phyloP scores from a whole-genome alignment of 805 yeast species.

The Blastobotrys parvus region DNA sequence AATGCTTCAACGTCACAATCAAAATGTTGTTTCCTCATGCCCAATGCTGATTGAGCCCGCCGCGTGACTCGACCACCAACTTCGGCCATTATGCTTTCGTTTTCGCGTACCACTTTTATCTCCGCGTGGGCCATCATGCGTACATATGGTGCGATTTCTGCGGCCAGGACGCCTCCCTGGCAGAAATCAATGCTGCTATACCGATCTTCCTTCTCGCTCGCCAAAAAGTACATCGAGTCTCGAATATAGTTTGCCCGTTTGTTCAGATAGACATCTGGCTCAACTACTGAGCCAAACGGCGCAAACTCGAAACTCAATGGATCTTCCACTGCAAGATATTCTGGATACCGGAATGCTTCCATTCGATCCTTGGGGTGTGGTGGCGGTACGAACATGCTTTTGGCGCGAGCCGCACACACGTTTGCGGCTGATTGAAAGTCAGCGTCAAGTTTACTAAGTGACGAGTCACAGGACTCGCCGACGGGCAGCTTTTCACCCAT shows the following conservation, averaged over 20 bases:
- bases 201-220: neutral
- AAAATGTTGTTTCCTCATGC: slow-evolving; percentile 15
- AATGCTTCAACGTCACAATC: slow-evolving; percentile 11
- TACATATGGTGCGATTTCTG: slow-evolving; percentile 23
- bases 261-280: too few species aligned
- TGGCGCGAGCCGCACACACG: neutral
- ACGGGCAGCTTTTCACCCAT: neutral
- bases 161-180: slow-evolving; percentile 9
- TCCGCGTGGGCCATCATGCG: slow-evolving; percentile 26
- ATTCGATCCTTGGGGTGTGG: neutral
- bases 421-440: neutral
- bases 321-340: neutral
- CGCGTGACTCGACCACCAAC: slow-evolving; percentile 10
- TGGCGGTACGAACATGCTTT: neutral
- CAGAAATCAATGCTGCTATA: slow-evolving; percentile 10
- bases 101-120: neutral
- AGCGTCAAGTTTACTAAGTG: too few species aligned
- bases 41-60: slow-evolving; percentile 18
- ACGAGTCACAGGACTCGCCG: neutral
- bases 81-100: neutral
- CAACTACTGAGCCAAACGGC: neutral
- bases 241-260: slow-evolving; percentile 3
- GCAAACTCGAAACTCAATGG: neutral
- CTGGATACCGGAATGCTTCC: neutral
- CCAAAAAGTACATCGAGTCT: slow-evolving; percentile 9